phyloP scores from a whole-genome alignment of 495 filamentous ascomycete species.

The Talaromyces adpressus region DNA sequence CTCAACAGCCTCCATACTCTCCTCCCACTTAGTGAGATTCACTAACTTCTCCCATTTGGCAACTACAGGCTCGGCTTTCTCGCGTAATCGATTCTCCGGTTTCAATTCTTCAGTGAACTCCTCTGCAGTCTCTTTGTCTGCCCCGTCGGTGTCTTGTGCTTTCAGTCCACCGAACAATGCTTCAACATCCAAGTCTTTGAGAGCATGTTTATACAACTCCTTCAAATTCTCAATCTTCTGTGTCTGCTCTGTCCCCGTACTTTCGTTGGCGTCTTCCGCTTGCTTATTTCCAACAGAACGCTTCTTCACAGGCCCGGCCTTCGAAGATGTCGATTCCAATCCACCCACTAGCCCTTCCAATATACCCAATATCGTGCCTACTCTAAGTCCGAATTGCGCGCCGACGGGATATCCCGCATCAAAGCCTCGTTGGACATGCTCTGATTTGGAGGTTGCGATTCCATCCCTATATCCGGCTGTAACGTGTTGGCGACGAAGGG shows the following conservation, averaged over 20 bases:
- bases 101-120: conserved; percentile 15
- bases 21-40: conserved; percentile 32
- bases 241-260: conserved; percentile 14
- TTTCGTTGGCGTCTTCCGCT: conserved; percentile 8
- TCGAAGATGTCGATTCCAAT: conserved; percentile 15
- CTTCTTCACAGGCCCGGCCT: conserved; percentile 20
- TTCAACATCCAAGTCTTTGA: conserved; percentile 52
- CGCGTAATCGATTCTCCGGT: conserved; percentile 19
- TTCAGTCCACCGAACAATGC: conserved; percentile 61
- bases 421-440: conserved; percentile 73
- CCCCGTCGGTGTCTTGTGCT: conserved; percentile 24
- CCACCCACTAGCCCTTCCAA: conserved; percentile 55
- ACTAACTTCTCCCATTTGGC: conserved; percentile 45
- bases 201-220: conserved; percentile 43
- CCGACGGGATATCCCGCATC: conserved; percentile 82
- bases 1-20: conserved; percentile 38
- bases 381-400: conserved; percentile 64
- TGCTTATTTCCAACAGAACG: conserved; percentile 13
- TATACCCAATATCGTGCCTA: conserved; percentile 63
- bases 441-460: conserved; percentile 61
- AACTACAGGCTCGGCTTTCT: conserved; percentile 32
- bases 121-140: conserved; percentile 5
- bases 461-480: conserved; percentile 91
- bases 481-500: conserved; percentile 63
- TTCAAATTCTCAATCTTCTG: conserved; percentile 25